Base-by-base conservation (phyloP, 495 filamentous ascomycete species). In the Aspergillus ostianus region DNA sequence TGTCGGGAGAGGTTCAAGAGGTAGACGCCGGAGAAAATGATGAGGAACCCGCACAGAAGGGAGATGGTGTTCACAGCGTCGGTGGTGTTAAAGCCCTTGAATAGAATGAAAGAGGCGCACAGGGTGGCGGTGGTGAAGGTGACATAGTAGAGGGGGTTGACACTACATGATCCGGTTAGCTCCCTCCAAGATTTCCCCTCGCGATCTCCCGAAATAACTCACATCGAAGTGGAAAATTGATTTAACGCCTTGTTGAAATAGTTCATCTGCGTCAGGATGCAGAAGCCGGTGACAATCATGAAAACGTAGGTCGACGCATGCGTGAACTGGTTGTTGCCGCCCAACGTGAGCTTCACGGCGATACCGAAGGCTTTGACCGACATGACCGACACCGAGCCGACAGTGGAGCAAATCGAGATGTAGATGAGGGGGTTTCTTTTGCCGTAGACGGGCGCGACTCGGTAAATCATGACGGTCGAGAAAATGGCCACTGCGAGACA, bases 171-270 rank as follows among this genome's bases (percentile, higher is more conserved):
- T 18, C 30, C 30, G n/a, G 59, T 82, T 66, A 80, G 73, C 49
- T 41, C 29, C 51, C 29, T 47, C 1, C 10, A 20, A 49, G 3
- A 21, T 3, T 9, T 49, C 47, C 18, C 19, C 27, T 17, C 19
- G 46, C 55, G 10, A 27, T 19, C 15, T 20, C 47, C 4, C 46
- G 21, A 32, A 15, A 44, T 50, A 15, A 77, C 87, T 75, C 84
- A 97, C 93, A 98, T 92, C 56, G 92, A 93, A 26, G 95, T 97
- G 17, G 91, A 92, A 77, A 97, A 98, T 68, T 96, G 91, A 74
- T 90, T 96, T 63, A 98, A 80, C 29, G 94, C 94, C 74, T 98
- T 98, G 80, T 98, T 98, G 74, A 98, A 96, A 74, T 98, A 98
- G 75, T 98, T 98, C 95, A 98, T 96, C 77, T 98, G 94, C 19